Evolutionary conservation across 2,329 filamentous ascomycete species (phyloP).

Genomic region (Fusarium anthophilum): DNA sequence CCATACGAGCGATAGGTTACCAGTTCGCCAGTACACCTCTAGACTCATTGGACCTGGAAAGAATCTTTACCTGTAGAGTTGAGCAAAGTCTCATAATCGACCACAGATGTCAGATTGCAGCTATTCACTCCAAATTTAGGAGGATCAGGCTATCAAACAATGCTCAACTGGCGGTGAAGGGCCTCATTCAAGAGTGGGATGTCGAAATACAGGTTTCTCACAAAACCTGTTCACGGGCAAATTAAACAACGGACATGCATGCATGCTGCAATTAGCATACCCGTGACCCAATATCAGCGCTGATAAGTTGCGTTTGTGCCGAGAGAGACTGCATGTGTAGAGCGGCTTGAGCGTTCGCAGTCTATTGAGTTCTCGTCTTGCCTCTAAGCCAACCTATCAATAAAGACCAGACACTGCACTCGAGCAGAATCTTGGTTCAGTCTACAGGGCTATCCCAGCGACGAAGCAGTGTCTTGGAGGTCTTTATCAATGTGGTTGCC

Average conservation of each 20-base stretch:
- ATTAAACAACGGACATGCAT: slow-evolving; percentile 36
- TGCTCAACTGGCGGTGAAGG: slow-evolving; percentile 41
- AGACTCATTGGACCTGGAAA: not conserved
- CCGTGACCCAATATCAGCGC: slow-evolving; percentile 15
- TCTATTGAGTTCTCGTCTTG: slow-evolving; percentile 21
- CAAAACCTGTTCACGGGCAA: slow-evolving; percentile 27
- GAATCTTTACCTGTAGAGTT: not conserved
- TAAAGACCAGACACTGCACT: slow-evolving; percentile 3
- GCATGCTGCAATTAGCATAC: slow-evolving; percentile 29
- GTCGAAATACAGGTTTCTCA: slow-evolving; percentile 20
- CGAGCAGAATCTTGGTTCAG: not conserved
- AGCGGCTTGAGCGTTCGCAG: slow-evolving; percentile 23
- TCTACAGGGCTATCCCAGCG: slow-evolving; percentile 27
- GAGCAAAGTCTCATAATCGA: not conserved
- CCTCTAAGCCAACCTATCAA: slow-evolving; percentile 23
- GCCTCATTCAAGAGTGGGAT: slow-evolving; percentile 19
- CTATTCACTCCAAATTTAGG: slow-evolving; percentile 19
- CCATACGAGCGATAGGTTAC: not conserved
- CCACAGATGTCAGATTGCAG: slow-evolving; percentile 19
- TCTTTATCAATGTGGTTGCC: slow-evolving; percentile 30
- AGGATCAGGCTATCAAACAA: slow-evolving; percentile 13
- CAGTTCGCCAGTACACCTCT: not conserved
- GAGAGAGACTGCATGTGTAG: not conserved
- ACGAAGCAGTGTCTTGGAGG: slow-evolving; percentile 17
- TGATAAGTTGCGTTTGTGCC: slow-evolving; percentile 13